Evolutionary conservation across 768 basidiomycete genomes (phyloP), one percentile per base, ranked within the genome.

Genomic region (Lyophyllum shimeji): DNA sequence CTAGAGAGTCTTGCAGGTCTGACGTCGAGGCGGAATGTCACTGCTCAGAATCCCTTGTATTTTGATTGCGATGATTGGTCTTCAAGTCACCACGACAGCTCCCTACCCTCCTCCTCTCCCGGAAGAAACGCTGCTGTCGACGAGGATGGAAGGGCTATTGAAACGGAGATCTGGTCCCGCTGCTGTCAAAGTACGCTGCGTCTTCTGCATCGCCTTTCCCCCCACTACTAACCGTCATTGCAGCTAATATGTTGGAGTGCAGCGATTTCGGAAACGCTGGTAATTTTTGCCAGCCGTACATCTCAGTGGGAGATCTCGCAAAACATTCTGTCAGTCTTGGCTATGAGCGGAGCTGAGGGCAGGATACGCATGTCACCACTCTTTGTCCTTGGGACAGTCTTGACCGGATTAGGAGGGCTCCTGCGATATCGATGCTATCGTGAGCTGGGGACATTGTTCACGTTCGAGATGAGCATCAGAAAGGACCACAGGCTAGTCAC

Each of bases 391-490:
- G 82, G 79, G 1, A 71, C 70, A 21, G 50, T 67, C n/a, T 61
- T 82, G 49, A 69, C 71, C 13, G 61, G 67, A 21, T 21, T 71
- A 0, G 82, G 80, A 13, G 77, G 75, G 0, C 74, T 71, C 47
- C 70, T 80, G 48, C 73, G 81, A 21, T 66, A 66, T 56, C 45
- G 55, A 12, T 81, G 80, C 58, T 84, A 78, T 62, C 66, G 71
- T 34, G 76, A 75, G 34, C 71, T 84, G 15, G 81, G 80, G 3
- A 63, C 50, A 1, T 61, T 79, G 43, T 82, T 82, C 63, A 84
- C 82, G 0, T 83, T 81, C 53, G 78, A 82, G 62, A 69, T 82
- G 70, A 73, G 71, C 65, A 78, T 83, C 25, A 74, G 73, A 40
- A 65, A 67, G 20, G 69, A 77, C 50, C 83, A 84, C 53, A 66